Evolutionary conservation across 1,139 yeast genomes (phyloP).

Genomic region (Saccharomyces hybrid): DNA sequence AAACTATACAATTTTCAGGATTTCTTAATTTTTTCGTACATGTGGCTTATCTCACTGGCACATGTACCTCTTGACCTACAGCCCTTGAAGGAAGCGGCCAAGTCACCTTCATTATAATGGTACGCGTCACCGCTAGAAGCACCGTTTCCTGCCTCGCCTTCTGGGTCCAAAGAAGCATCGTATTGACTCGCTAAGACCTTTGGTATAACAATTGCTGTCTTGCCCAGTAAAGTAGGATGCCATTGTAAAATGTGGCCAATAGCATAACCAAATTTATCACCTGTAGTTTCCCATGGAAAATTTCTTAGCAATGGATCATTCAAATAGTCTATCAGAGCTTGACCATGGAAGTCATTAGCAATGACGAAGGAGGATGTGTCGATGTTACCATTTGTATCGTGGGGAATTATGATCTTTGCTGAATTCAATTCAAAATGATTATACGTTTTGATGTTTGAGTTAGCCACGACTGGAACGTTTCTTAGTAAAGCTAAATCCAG

Average conservation of each 20-base stretch:
- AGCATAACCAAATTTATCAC: conserved; percentile 56
- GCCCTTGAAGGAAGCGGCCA: conserved; percentile 52
- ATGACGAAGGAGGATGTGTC: conserved; percentile 65
- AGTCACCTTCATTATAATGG: conserved; percentile 54
- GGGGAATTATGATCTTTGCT: conserved; percentile 57
- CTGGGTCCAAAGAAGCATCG: conserved; percentile 18
- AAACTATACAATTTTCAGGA: neutral
- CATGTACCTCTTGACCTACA: conserved; percentile 46
- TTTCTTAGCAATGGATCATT: conserved; percentile 58
- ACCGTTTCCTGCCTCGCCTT: neutral
- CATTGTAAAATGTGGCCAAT: conserved; percentile 84
- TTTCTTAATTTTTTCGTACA: conserved; percentile 2
- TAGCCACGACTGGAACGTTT: conserved; percentile 62
- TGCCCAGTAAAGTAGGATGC: conserved; percentile 77
- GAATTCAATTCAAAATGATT: conserved; percentile 47
- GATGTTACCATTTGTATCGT: conserved; percentile 45
- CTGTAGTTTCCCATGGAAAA: conserved; percentile 38
- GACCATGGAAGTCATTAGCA: conserved; percentile 55
- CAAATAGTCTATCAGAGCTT: conserved; percentile 69
- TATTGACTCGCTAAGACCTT: conserved; percentile 46
- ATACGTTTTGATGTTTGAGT: conserved; percentile 64
- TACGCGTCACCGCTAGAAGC: conserved; percentile 34
- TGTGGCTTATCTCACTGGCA: conserved; percentile 37
- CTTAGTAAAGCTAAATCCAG: conserved; percentile 52
- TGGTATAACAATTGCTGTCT: conserved; percentile 63